Evolutionary conservation across 495 filamentous ascomycete species (phyloP).

Genomic region (Tirmania nivea): DNA sequence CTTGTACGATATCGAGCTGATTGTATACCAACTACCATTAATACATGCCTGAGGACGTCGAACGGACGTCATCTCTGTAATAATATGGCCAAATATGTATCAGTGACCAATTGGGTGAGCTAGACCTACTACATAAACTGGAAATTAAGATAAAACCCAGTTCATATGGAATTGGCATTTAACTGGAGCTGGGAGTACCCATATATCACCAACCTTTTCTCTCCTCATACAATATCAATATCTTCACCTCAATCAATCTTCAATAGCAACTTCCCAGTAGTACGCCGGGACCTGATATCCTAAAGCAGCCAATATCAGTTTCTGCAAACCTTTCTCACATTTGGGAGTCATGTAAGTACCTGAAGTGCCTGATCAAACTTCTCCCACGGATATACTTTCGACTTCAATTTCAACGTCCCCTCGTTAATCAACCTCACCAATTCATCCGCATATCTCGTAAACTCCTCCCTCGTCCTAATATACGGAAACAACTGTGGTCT

Average conservation of each 20-base stretch:
- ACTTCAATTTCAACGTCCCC: conserved; percentile 52
- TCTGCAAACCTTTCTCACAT: conserved; percentile 1
- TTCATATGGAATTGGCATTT: too few relatives aligned
- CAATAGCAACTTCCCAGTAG: conserved; percentile 56
- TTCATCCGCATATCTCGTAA: conserved; percentile 45
- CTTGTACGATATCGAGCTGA: too few relatives aligned
- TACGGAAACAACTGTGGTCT: conserved; percentile 58
- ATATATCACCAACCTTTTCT: too few relatives aligned
- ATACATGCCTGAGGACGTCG: too few relatives aligned
- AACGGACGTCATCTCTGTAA: too few relatives aligned
- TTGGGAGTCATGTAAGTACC: conserved; percentile 19
- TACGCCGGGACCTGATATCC: conserved; percentile 66
- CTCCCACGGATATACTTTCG: conserved; percentile 53
- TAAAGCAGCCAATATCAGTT: conserved; percentile 5
- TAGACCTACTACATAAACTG: too few relatives aligned
- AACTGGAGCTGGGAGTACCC: too few relatives aligned
- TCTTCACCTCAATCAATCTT: conserved; percentile 12
- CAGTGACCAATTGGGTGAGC: too few relatives aligned
- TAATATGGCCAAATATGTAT: too few relatives aligned
- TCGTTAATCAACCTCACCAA: conserved; percentile 48
- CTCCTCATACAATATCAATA: too few relatives aligned
- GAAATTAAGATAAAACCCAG: too few relatives aligned
- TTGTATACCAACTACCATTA: too few relatives aligned
- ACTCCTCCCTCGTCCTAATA: conserved; percentile 54
- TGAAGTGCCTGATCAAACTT: conserved; percentile 53